Evolutionary conservation across 805 yeast species (phyloP).

Genomic region (Candida hungchunana): DNA sequence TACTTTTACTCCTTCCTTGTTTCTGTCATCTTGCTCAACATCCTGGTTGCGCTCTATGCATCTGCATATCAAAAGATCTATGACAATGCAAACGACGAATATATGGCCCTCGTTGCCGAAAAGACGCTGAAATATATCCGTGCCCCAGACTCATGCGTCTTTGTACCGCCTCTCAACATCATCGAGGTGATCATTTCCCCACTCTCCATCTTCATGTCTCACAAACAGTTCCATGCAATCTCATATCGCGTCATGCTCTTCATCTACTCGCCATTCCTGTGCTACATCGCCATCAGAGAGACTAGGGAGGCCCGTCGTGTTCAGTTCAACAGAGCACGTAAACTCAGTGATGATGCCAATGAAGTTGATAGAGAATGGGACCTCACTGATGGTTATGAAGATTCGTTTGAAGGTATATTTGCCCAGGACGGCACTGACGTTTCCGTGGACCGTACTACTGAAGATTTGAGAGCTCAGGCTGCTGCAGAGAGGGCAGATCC

Average conservation of each 20-base stretch:
- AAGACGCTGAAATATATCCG: constrained; percentile 80
- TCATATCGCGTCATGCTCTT: constrained; percentile 57
- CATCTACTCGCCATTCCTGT: constrained; percentile 64
- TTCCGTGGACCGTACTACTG: constrained; percentile 30
- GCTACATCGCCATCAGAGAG: constrained; percentile 60
- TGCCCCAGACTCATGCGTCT: constrained; percentile 84
- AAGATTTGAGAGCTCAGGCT: constrained; percentile 45
- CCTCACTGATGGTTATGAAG: constrained; percentile 66
- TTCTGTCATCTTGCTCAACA: constrained; percentile 71
- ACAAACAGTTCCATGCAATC: constrained; percentile 32
- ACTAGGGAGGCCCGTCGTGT: constrained; percentile 64
- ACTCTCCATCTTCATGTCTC: constrained; percentile 37
- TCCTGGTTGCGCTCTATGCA: constrained; percentile 79
- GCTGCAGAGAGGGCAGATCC: constrained; percentile 69
- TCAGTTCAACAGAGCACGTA: constrained; percentile 60
- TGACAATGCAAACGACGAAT: constrained; percentile 81
- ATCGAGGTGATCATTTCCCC: constrained; percentile 56
- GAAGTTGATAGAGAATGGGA: constrained; percentile 80
- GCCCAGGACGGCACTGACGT: constrained; percentile 24
- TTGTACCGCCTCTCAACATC: constrained; percentile 80
- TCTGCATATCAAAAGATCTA: constrained; percentile 79
- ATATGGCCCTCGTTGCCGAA: constrained; percentile 77
- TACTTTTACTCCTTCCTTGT: constrained; percentile 75
- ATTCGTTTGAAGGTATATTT: constrained; percentile 29
- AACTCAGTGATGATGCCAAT: constrained; percentile 73